These are phyloP conservation scores for Camellia oleifera DNA, from an alignment of 179 eudicot genomes.

Conservation along the genomic window DNA sequence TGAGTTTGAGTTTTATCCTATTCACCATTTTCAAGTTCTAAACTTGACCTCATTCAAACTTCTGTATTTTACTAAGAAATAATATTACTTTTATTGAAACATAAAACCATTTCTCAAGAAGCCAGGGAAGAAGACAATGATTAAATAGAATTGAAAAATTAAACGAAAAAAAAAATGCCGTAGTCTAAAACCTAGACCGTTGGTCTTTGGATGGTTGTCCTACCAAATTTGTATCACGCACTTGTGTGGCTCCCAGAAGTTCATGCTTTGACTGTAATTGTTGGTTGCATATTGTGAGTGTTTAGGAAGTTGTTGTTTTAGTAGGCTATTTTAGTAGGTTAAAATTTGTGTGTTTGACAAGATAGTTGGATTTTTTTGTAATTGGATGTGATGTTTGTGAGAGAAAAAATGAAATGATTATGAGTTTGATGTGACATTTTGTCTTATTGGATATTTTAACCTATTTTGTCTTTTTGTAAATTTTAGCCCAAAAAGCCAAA, in stretches of 20 bases:
- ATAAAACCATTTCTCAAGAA: no score
- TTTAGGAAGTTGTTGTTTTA: no score
- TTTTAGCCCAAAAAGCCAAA: no score
- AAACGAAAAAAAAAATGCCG: not conserved
- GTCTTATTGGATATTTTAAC: no score
- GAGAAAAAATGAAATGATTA: no score
- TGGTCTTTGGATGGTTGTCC: not conserved
- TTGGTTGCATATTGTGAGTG: not conserved
- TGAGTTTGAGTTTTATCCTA: not conserved
- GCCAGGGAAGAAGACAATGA: not conserved
- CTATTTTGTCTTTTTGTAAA: no score
- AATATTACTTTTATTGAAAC: not conserved
- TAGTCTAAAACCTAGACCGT: not conserved
- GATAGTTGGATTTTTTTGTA: no score
- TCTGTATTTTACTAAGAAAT: not conserved
- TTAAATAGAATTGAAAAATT: not conserved
- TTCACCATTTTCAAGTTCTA: not conserved
- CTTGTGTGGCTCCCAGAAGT: not conserved
- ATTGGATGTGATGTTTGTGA: no score
- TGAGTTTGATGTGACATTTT: no score
- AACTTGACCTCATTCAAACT: not conserved
- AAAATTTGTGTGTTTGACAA: no score
- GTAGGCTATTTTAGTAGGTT: no score
- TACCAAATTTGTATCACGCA: not conserved
- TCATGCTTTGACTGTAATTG: not conserved